Conservation (phyloP, 192 early-diverging fungal species). For the Entomortierella chlamydospora region DNA sequence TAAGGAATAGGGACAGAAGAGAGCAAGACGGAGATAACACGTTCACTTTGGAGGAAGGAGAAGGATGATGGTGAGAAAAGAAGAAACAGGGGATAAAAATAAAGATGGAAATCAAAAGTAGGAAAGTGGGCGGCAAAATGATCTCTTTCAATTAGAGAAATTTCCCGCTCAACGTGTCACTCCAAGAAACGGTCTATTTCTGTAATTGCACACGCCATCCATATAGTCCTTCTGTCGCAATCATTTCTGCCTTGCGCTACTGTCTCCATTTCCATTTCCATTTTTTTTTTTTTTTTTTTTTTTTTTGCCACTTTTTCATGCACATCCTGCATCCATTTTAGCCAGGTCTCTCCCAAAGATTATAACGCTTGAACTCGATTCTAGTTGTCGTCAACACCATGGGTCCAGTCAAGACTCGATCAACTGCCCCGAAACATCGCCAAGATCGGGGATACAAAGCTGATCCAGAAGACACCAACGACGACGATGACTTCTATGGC, state of each 20-base stretch:
- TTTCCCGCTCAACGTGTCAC: neutral
- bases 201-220: no score
- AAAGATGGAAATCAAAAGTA: neutral
- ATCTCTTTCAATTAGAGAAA: neutral
- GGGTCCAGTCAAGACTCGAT: conserved; percentile 40
- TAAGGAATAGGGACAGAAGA: no score
- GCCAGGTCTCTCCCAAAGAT: no score
- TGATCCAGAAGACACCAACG: conserved; percentile 43
- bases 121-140: neutral
- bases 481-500: conserved; percentile 56
- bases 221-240: no score
- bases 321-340: no score
- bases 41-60: no score
- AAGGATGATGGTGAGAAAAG: neutral
- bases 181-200: no score
- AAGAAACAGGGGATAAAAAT: neutral
- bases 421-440: conserved; percentile 16
- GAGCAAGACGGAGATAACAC: no score
- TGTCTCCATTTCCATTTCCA: no score
- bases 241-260: no score
- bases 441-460: conserved; percentile 27
- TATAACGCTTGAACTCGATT: no score
- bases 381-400: conserved; percentile 12
- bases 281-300: neutral
- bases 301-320: no score